These are phyloP conservation scores for Fusarium clavum DNA, from an alignment of 2,329 filamentous ascomycete genomes.

Conservation along the genomic window DNA sequence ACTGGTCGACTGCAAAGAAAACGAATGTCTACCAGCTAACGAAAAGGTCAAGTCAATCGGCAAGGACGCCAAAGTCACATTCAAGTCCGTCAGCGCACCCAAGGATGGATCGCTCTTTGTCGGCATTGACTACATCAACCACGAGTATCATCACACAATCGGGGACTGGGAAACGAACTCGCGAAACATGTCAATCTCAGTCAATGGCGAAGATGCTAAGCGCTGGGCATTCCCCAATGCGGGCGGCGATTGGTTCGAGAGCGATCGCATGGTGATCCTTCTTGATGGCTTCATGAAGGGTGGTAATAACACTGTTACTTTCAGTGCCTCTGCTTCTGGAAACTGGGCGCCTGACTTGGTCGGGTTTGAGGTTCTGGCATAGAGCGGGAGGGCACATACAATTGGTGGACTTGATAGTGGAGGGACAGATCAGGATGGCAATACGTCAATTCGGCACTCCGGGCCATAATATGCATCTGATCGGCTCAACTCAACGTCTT, in stretches of 20 bases:
- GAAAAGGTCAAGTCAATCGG: slow-evolving; percentile 57
- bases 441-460: no score
- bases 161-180: slow-evolving; percentile 61
- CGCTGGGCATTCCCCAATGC: slow-evolving; percentile 63
- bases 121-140: slow-evolving; percentile 64
- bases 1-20: slow-evolving; percentile 50
- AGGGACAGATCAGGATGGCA: not conserved
- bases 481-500: no score
- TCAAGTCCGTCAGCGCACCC: slow-evolving; percentile 49
- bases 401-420: no score
- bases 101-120: slow-evolving; percentile 54
- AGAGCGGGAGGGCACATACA: not conserved
- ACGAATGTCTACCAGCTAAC: slow-evolving; percentile 57
- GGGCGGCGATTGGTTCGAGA: slow-evolving; percentile 64
- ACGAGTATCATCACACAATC: slow-evolving; percentile 59
- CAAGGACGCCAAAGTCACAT: slow-evolving; percentile 50
- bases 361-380: slow-evolving; percentile 51
- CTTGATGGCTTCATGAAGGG: slow-evolving; percentile 60
- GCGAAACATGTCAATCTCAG: slow-evolving; percentile 60
- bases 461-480: not conserved
- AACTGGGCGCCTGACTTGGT: slow-evolving; percentile 57
- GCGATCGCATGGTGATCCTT: slow-evolving; percentile 57
- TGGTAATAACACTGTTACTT: slow-evolving; percentile 52
- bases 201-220: slow-evolving; percentile 58
- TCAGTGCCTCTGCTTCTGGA: slow-evolving; percentile 45